Base-by-base conservation (phyloP, 1,284 basidiomycete species). In the Inonotus obliquus region DNA sequence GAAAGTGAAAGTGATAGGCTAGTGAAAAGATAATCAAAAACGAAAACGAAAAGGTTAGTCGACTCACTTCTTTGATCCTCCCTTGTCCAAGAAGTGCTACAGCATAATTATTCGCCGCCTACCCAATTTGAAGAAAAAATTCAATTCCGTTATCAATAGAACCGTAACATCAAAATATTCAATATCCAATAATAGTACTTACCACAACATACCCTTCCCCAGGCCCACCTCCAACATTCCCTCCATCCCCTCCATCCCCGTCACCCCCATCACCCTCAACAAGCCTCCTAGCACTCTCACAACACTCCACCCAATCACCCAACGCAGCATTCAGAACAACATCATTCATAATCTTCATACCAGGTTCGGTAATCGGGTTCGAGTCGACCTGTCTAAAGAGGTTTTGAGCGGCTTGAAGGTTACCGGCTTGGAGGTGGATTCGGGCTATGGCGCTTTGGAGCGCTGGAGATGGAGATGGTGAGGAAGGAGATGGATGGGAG, bases 51-150 rank as follows among this genome's bases (percentile, higher is more conserved):
- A 6, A 17, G 1, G 19, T 25, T 17, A 21, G 14, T n/a, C n/a
- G 13, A 14, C 71, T 48, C n/a, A 85, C 88, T 76, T 92, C 86
- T 69, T 83, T 84, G 37, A 92, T 67, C 65, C 80, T 83, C 3
- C 91, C 91, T 66, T 86, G 82, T 61, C 81, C 81, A 54, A 92
- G 74, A 27, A 89, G 71, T 10, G 84, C 79, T 39, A 93, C 91
- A 0, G 87, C 80, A 9, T 91, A 75, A 67, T 93, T 89, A 70
- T 92, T 93, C 32, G 84, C 78, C n/a, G 89, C 87, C 89, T 91
- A 53, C 49, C 49, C 27, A 37, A 53, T 48, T 17, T 23, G 13
- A 58, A 41, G 13, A n/a, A 25, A 17, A 39, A 45, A 44, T 5
- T 29, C 17, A 44, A 25, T 4, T 32, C 9, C 32, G 9, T 4